Percentiles rank a stretch among this genome's conserved stretches.
Evolutionary conservation across 495 filamentous ascomycete species (phyloP).

Genomic region (Letharia lupina): DNA sequence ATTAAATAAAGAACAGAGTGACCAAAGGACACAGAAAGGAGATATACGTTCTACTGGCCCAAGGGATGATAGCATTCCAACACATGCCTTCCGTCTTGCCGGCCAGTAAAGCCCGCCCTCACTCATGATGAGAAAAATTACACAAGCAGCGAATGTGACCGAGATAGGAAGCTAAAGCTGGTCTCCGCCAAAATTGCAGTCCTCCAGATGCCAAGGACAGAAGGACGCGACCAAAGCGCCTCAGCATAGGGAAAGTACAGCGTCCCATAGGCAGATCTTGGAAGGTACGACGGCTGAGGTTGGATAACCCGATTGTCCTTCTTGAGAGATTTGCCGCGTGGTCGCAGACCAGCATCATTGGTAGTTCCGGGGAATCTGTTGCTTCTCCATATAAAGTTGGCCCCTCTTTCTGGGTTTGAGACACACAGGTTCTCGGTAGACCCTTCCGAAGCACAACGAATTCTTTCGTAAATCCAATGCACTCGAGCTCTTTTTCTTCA

Average conservation of each 20-base stretch:
- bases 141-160: slow-evolving; percentile 6
- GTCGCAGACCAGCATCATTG: not conserved
- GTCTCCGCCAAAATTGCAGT: not conserved
- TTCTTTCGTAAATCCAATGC: not conserved
- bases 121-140: not conserved
- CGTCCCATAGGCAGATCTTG: not conserved
- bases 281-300: not conserved
- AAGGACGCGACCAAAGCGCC: not conserved
- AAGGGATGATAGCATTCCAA: slow-evolving; percentile 18
- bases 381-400: not conserved
- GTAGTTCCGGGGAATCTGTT: not conserved
- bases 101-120: not conserved
- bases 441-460: not conserved
- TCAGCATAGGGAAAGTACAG: not conserved
- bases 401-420: not conserved
- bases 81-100: slow-evolving; percentile 2
- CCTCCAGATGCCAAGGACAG: not conserved
- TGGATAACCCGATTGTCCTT: slow-evolving; percentile 1
- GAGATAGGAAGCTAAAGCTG: slow-evolving; percentile 5
- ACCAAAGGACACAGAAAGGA: not conserved
- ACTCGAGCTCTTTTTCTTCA: not conserved
- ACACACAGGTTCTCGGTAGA: not conserved
- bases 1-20: not conserved
- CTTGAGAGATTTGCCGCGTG: not conserved
- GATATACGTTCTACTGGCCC: not conserved